Evolutionary conservation across 148 eudicot genomes (phyloP).

Genomic region (Beta vulgaris): DNA sequence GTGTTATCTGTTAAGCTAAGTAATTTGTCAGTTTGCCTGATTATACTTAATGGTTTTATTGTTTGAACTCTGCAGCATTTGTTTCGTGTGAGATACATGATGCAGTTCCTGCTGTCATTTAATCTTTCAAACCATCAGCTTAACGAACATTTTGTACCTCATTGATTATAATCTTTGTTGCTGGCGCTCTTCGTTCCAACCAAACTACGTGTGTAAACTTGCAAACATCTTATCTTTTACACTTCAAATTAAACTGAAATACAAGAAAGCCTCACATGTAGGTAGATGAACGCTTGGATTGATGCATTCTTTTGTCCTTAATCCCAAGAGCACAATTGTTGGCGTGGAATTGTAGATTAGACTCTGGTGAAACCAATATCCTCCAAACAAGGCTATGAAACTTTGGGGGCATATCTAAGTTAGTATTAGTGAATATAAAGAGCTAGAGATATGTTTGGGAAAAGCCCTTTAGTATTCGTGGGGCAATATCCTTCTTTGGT

Average conservation of each 20-base stretch:
- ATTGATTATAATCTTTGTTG: not conserved
- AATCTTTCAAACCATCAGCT: not conserved
- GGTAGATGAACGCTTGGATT: not conserved
- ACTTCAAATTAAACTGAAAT: not conserved
- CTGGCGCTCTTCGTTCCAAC: not conserved
- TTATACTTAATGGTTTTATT: too few species aligned
- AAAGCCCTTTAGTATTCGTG: too few species aligned
- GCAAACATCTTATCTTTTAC: not conserved
- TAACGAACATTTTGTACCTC: not conserved
- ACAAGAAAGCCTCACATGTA: not conserved
- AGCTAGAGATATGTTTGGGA: too few species aligned
- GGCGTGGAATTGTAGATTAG: too few species aligned
- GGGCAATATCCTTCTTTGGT: not conserved
- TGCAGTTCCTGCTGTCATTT: not conserved
- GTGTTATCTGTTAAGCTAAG: too few species aligned
- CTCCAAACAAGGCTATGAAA: not conserved
- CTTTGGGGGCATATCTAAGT: not conserved
- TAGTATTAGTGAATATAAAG: not conserved
- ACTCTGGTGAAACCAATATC: too few species aligned
- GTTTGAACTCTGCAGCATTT: not conserved
- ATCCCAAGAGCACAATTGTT: too few species aligned
- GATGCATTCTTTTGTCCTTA: too few species aligned
- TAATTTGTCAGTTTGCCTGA: too few species aligned
- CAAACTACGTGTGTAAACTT: not conserved
- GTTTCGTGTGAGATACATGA: too few species aligned